These are phyloP conservation scores for Lichtheimia ramosa DNA, from an alignment of 371 early-diverging fungal genomes.

Conservation along the genomic window DNA sequence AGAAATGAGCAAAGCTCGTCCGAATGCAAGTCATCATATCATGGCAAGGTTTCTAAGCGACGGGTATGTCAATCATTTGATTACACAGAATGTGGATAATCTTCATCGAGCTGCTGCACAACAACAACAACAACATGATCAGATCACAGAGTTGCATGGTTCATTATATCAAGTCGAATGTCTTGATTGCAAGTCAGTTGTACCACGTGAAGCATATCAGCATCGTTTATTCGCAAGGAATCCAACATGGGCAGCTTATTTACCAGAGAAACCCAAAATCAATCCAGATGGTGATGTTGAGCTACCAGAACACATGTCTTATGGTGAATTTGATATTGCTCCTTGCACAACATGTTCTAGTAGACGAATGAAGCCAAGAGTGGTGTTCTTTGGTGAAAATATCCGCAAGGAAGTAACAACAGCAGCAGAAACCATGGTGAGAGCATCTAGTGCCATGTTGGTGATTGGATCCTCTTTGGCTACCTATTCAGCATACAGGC, in stretches of 20 bases:
- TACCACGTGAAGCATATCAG: conserved; percentile 68
- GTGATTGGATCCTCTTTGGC: conserved; percentile 82
- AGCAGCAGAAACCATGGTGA: conserved; percentile 54
- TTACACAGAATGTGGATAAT: conserved; percentile 94
- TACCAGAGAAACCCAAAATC: conserved; percentile 49
- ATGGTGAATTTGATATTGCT: conserved; percentile 72
- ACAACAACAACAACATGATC: background rate
- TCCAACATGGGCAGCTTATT: conserved; percentile 59
- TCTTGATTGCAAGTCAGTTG: conserved; percentile 58
- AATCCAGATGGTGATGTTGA: conserved; percentile 93
- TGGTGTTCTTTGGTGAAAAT: conserved; percentile 92
- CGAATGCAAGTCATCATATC: conserved; percentile 72
- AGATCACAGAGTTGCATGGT: conserved; percentile 86
- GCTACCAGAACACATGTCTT: conserved; percentile 53
- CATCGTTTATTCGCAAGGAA: conserved; percentile 64
- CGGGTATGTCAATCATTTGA: conserved; percentile 50
- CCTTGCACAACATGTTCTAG: conserved; percentile 64
- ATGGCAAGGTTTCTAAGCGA: conserved; percentile 52
- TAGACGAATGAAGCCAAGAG: conserved; percentile 68
- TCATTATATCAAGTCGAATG: conserved; percentile 76
- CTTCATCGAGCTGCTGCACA: conserved; percentile 67
- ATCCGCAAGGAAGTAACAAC: conserved; percentile 55
- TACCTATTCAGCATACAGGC: conserved; percentile 80
- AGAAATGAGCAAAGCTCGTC: conserved; percentile 62
- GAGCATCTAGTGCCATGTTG: conserved; percentile 60